Evolutionary conservation across 768 basidiomycete species (phyloP), one percentile per base, ranked within the genome.

Genomic region (Mycena vitilis): DNA sequence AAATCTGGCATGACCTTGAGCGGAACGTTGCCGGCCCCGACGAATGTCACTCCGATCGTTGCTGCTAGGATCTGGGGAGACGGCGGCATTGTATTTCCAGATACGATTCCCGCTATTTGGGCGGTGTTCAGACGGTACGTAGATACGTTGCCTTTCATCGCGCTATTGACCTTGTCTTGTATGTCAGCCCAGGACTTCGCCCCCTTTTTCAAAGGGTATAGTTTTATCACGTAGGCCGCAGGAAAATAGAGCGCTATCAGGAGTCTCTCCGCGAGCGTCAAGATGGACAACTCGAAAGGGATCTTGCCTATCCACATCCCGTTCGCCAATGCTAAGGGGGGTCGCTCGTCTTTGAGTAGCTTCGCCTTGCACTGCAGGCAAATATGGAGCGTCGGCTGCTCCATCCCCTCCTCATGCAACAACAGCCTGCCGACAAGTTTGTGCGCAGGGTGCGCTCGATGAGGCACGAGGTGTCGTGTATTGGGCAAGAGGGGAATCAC

Each of bases 81-180:
- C 2, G 68, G 71, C 2, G 81, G 80, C 66, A 81, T 62, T 2
- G 74, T 20, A 4, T 73, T 54, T 0, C 78, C 79, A 12, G 73
- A 45, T 1, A 78, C 12, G 71, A 81, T 75, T 15, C 67, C 47
- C 0, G 62, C 65, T 0, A 81, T 71, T 0, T 67, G 70, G 2
- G 62, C 23, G 0, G 54, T 62, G 30, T 78, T 72, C 11, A 79
- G 67, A 1, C 65, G 34, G 45, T 76, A 80, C 5, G 77, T 78
- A 0, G 77, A 79, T 0, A 83, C 79, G 59, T 81, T 83, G 0
- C 81, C 82, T 22, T 59, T 47, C 60, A 82, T 69, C 0, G 75
- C 77, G 0, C 57, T 22, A 47, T 78, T 70, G 15, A 77, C 30
- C 3, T 6, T 45, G 0, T 47, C 22, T 34, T 65, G 52, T 30